These are phyloP conservation scores for Trypanosoma avium DNA, from an alignment of 208 protist species.

Conservation along the genomic window DNA sequence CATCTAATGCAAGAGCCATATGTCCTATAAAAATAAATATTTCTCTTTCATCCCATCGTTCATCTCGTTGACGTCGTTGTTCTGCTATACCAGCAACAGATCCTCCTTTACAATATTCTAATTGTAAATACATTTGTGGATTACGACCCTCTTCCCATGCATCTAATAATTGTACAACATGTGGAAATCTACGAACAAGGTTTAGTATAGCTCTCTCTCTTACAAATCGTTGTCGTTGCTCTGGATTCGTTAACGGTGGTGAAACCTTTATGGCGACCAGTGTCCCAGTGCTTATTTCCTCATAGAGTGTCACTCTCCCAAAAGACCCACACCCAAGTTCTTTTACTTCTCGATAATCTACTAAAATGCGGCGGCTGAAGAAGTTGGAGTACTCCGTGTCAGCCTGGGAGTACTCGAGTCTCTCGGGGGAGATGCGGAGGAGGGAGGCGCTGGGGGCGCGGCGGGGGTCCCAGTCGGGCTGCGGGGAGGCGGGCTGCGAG, in stretches of 20 bases:
- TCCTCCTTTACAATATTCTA: constrained; percentile 86
- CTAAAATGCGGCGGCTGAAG: constrained; percentile 64
- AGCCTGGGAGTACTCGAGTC: constrained; percentile 71
- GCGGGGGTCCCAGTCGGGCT: constrained; percentile 23
- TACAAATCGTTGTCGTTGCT: constrained; percentile 50
- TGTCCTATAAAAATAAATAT: constrained; percentile 80
- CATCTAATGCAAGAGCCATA: constrained; percentile 86
- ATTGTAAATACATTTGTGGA: constrained; percentile 76
- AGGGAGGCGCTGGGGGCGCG: constrained; percentile 10
- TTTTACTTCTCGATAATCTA: constrained; percentile 80
- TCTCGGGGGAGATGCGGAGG: constrained; percentile 24
- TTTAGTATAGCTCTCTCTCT: constrained; percentile 67
- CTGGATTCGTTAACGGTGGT: constrained; percentile 37
- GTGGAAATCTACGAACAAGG: constrained; percentile 57
- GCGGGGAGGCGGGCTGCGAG: constrained; percentile 21
- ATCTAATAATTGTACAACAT: constrained; percentile 72
- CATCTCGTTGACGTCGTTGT: constrained; percentile 34
- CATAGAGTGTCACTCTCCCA: constrained; percentile 73
- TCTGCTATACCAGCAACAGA: constrained; percentile 62
- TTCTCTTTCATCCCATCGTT: constrained; percentile 73
- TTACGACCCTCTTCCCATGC: constrained; percentile 77
- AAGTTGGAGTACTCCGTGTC: constrained; percentile 81
- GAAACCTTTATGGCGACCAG: constrained; percentile 81
- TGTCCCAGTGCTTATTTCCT: constrained; percentile 67
- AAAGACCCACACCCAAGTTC: constrained; percentile 78